Evolutionary conservation across 495 filamentous ascomycete species (phyloP).

Genomic region (Lophiotrema nucula): DNA sequence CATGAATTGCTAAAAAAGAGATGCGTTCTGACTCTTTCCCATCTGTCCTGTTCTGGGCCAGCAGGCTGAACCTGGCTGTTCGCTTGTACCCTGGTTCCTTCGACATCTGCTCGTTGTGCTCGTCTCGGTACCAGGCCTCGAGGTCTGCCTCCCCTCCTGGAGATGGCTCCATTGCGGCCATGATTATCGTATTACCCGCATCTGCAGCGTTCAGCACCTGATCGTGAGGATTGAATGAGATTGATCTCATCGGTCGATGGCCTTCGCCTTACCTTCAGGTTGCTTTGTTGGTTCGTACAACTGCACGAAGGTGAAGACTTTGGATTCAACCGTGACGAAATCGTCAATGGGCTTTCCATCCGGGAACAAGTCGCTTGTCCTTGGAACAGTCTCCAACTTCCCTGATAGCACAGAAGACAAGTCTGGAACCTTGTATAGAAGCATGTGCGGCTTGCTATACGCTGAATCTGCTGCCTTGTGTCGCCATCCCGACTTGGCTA

Average conservation of each 20-base stretch:
- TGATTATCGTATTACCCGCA: not conserved
- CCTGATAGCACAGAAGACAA: constrained; percentile 27
- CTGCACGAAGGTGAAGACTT: constrained; percentile 23
- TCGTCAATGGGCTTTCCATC: constrained; percentile 5
- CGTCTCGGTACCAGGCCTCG: constrained; percentile 33
- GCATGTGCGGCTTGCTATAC: constrained; percentile 28
- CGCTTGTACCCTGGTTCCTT: constrained; percentile 31
- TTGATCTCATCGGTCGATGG: not conserved
- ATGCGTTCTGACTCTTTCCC: constrained; percentile 6
- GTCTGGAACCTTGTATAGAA: constrained; percentile 35
- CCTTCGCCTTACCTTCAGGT: constrained; percentile 20
- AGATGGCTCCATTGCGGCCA: constrained; percentile 3
- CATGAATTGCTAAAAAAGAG: constrained; percentile 29
- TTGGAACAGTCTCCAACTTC: constrained; percentile 11
- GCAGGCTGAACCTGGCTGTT: constrained; percentile 20
- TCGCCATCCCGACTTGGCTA: constrained; percentile 26
- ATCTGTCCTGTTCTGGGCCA: constrained; percentile 8
- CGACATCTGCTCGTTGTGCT: constrained; percentile 34
- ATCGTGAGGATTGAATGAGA: no score
- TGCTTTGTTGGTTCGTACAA: constrained; percentile 26
- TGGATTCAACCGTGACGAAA: constrained; percentile 17
- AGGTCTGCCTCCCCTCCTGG: constrained; percentile 21
- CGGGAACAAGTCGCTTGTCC: constrained; percentile 23
- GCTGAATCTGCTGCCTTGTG: constrained; percentile 27
- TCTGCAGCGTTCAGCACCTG: not conserved